A percentile compares a stretch with the other conserved stretches of the same genome.
phyloP scores from a whole-genome alignment of 2,329 filamentous ascomycete genomes.

The Ceratocystis variospora region DNA sequence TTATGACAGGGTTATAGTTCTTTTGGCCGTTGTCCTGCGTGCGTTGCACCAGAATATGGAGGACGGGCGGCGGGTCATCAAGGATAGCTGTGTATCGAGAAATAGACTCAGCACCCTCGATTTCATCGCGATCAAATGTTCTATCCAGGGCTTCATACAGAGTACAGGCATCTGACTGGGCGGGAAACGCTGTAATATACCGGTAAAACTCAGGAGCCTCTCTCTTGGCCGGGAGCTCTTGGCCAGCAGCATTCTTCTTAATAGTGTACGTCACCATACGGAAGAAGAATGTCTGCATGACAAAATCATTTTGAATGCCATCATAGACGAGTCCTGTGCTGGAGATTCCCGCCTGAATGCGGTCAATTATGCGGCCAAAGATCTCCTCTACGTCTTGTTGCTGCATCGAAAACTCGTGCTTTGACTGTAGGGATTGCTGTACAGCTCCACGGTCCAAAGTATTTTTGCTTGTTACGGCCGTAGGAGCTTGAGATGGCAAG shows the following conservation, averaged over 20 bases:
- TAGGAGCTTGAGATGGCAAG: not conserved
- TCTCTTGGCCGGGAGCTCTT: constrained; percentile 17
- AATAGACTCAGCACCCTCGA: constrained; percentile 47
- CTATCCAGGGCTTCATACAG: constrained; percentile 77
- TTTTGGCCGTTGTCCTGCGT: constrained; percentile 62
- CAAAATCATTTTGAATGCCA: constrained; percentile 66
- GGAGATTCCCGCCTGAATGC: constrained; percentile 76
- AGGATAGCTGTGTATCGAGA: constrained; percentile 53
- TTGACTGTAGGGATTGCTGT: constrained; percentile 30
- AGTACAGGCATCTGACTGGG: constrained; percentile 37
- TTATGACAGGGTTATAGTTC: constrained; percentile 60
- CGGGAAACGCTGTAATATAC: constrained; percentile 47
- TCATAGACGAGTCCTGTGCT: constrained; percentile 48
- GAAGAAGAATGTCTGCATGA: constrained; percentile 58
- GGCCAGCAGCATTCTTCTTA: constrained; percentile 31
- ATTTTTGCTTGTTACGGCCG: not conserved
- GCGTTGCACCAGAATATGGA: constrained; percentile 82
- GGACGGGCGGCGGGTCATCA: constrained; percentile 61
- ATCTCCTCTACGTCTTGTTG: constrained; percentile 97
- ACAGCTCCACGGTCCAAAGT: constrained; percentile 28
- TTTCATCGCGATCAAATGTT: constrained; percentile 66
- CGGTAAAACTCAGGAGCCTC: constrained; percentile 38
- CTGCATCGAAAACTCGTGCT: constrained; percentile 21
- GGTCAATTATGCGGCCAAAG: constrained; percentile 80
- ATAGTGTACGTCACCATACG: constrained; percentile 47